Conservation (phyloP, 441 rosid genomes). For the Adansonia rubrostipa region DNA sequence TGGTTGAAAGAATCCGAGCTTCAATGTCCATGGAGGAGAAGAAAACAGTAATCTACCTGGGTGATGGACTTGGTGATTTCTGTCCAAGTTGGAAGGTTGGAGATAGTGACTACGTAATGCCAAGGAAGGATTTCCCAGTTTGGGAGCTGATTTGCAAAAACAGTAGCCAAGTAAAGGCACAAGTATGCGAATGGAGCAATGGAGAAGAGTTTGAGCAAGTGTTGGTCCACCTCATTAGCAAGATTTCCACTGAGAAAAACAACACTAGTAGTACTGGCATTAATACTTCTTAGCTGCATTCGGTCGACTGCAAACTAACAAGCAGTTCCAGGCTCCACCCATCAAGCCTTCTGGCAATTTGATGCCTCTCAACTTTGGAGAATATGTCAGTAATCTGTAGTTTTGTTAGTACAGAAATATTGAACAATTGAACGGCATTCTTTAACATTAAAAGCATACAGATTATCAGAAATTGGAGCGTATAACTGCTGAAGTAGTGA, state of each 20-base stretch:
- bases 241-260: slow-evolving; percentile 22
- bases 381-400: too few species aligned
- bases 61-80: slow-evolving; percentile 1
- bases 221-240: neutral
- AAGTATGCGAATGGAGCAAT: neutral
- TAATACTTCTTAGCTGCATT: slow-evolving; percentile 23
- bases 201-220: neutral
- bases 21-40: neutral
- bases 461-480: too few species aligned
- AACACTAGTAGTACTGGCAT: neutral
- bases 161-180: neutral
- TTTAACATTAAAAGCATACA: too few species aligned
- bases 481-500: too few species aligned
- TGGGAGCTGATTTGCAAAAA: neutral
- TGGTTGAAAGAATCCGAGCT: slow-evolving; percentile 3
- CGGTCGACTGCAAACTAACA: slow-evolving; percentile 55
- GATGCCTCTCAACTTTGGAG: too few species aligned
- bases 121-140: slow-evolving; percentile 1
- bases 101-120: neutral
- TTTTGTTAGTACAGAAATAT: too few species aligned
- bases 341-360: slow-evolving; percentile 26
- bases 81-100: neutral
- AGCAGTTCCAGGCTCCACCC: slow-evolving; percentile 38
- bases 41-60: neutral
- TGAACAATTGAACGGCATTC: too few species aligned